Conservation (phyloP, 805 yeast species). For the Danielia oregonensis region DNA sequence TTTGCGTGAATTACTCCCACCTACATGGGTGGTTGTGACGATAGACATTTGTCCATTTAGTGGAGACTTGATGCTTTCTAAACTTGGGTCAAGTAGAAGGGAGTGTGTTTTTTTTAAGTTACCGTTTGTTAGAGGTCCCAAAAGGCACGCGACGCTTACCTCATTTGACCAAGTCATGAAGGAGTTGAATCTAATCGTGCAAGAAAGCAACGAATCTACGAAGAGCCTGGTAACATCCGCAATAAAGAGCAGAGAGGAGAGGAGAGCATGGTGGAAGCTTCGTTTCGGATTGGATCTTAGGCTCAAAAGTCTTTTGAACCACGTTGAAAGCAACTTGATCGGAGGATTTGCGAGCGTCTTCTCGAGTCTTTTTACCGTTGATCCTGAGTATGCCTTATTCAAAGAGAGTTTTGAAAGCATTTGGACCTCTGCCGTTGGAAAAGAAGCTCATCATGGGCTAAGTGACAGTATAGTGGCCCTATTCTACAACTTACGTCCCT, state of each 20-base stretch:
- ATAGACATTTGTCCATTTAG: slow-evolving; percentile 57
- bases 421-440: slow-evolving; percentile 5
- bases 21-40: slow-evolving; percentile 55
- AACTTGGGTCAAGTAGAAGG: slow-evolving; percentile 30
- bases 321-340: slow-evolving; percentile 65
- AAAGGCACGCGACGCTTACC: slow-evolving; percentile 39
- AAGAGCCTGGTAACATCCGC: slow-evolving; percentile 47
- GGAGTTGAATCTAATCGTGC: slow-evolving; percentile 43
- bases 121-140: no score
- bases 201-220: slow-evolving; percentile 60
- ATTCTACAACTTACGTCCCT: slow-evolving; percentile 15
- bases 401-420: slow-evolving; percentile 15
- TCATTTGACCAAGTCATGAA: slow-evolving; percentile 41
- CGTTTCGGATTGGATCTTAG: slow-evolving; percentile 60
- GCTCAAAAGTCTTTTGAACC: slow-evolving; percentile 49
- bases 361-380: slow-evolving; percentile 26
- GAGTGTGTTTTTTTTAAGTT: slow-evolving; percentile 52
- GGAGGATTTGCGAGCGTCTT: slow-evolving; percentile 75
- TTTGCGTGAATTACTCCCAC: slow-evolving; percentile 28
- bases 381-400: slow-evolving; percentile 16
- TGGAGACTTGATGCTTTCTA: slow-evolving; percentile 56
- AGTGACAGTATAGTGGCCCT: slow-evolving; percentile 13
- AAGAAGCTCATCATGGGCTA: slow-evolving; percentile 15
- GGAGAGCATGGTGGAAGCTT: slow-evolving; percentile 74
- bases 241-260: slow-evolving; percentile 54